Percentiles rank a stretch among this genome's conserved stretches.
These are phyloP conservation scores for Dichotomocladium elegans DNA, from an alignment of 371 early-diverging fungal species.

Conservation along the genomic window DNA sequence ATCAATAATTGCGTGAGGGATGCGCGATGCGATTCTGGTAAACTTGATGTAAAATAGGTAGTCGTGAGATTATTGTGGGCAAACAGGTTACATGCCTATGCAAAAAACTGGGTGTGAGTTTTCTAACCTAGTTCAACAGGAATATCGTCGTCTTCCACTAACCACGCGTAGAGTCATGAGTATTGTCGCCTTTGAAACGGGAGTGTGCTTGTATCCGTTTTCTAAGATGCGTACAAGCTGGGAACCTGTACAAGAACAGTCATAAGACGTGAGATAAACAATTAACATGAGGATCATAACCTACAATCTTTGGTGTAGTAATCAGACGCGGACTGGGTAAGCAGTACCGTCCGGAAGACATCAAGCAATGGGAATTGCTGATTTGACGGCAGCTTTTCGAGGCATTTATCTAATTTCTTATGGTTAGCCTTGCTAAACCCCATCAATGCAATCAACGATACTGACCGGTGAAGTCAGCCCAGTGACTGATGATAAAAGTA, in stretches of 20 bases:
- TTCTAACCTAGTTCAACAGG: background rate
- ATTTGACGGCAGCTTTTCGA: conserved; percentile 36
- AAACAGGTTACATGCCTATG: conserved; percentile 61
- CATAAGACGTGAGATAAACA: background rate
- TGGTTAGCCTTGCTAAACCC: background rate
- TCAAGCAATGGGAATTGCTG: conserved; percentile 66
- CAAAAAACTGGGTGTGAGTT: background rate
- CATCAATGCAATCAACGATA: too few species aligned
- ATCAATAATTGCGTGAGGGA: conserved; percentile 58
- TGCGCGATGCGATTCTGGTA: conserved; percentile 39
- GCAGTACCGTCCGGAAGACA: conserved; percentile 56
- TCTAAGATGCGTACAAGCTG: conserved; percentile 11
- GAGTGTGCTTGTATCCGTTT: conserved; percentile 6
- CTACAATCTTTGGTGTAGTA: conserved; percentile 45
- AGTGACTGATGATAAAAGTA: too few species aligned
- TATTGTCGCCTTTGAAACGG: conserved; percentile 29
- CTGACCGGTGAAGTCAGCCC: too few species aligned
- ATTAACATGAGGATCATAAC: conserved; percentile 9
- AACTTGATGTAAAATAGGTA: conserved; percentile 50
- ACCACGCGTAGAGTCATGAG: conserved; percentile 57
- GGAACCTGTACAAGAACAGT: background rate
- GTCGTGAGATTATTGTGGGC: conserved; percentile 31
- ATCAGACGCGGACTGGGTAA: conserved; percentile 34
- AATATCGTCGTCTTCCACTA: background rate
- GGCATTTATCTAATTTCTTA: conserved; percentile 24